Evolutionary conservation across 2,329 filamentous ascomycete genomes (phyloP).

Genomic region (Scortechinia acanthostroma): DNA sequence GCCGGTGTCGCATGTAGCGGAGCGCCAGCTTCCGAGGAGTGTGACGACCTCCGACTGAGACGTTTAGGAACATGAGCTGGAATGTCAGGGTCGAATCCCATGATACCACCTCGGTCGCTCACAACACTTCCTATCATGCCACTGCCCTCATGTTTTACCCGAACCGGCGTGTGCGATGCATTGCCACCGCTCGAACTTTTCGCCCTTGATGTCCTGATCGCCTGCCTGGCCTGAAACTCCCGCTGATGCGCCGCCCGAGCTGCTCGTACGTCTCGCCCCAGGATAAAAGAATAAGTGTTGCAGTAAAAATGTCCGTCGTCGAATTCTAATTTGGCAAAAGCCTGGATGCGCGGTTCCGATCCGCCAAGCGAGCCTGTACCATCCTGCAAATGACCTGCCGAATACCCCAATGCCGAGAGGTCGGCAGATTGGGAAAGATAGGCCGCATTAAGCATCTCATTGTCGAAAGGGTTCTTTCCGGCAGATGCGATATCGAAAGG

Average conservation of each 20-base stretch:
- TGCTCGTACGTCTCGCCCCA: slow-evolving; percentile 52
- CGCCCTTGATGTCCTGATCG: slow-evolving; percentile 22
- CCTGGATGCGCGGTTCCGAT: slow-evolving; percentile 32
- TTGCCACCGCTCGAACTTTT: slow-evolving; percentile 35
- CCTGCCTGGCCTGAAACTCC: slow-evolving; percentile 28
- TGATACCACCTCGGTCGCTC: slow-evolving; percentile 46
- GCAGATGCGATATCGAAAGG: slow-evolving; percentile 19
- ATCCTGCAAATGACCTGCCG: slow-evolving; percentile 14
- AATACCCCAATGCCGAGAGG: slow-evolving; percentile 21
- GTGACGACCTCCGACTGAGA: slow-evolving; percentile 36
- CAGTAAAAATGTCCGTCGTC: slow-evolving; percentile 61
- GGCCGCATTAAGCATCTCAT: slow-evolving; percentile 24
- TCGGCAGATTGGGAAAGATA: slow-evolving; percentile 24
- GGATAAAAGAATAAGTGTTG: slow-evolving; percentile 51
- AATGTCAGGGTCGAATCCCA: slow-evolving; percentile 33
- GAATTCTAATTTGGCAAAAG: slow-evolving; percentile 58
- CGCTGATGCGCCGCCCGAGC: slow-evolving; percentile 33
- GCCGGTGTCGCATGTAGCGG: slow-evolving; percentile 20
- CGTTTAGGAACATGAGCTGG: slow-evolving; percentile 24
- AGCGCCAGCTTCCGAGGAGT: slow-evolving; percentile 27
- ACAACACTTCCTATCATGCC: slow-evolving; percentile 38
- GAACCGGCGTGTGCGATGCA: slow-evolving; percentile 30
- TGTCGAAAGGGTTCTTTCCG: slow-evolving; percentile 22
- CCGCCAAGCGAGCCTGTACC: slow-evolving; percentile 22
- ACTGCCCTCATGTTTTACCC: slow-evolving; percentile 27